These are phyloP conservation scores for Nakazawaea holstii DNA, from an alignment of 805 yeast genomes.

Conservation along the genomic window DNA sequence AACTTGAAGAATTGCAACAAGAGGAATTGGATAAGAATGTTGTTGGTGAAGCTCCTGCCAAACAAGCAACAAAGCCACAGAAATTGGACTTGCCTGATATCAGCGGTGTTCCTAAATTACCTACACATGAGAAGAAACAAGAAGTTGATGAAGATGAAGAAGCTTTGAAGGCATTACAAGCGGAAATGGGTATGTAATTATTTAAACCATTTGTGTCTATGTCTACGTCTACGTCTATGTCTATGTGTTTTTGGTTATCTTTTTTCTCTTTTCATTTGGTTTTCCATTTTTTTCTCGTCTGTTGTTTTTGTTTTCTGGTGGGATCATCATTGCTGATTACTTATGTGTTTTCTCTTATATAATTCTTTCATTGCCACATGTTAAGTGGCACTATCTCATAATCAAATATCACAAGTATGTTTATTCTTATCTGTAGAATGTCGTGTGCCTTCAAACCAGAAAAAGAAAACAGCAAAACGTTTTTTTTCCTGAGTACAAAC, in stretches of 20 bases:
- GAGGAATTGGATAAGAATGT: slow-evolving; percentile 64
- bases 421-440: no score
- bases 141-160: slow-evolving; percentile 71
- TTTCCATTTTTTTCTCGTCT: neutral
- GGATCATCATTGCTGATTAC: neutral
- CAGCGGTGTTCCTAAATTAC: slow-evolving; percentile 38
- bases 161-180: slow-evolving; percentile 75
- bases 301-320: neutral
- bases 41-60: slow-evolving; percentile 38
- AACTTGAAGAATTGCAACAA: slow-evolving; percentile 80
- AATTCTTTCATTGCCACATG: neutral
- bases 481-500: no score
- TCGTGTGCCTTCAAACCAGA: no score
- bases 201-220: slow-evolving; percentile 1
- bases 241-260: no score
- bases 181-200: slow-evolving; percentile 72
- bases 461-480: neutral
- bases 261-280: neutral
- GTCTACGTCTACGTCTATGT: neutral
- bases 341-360: neutral
- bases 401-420: no score
- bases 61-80: slow-evolving; percentile 18
- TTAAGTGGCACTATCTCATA: no score
- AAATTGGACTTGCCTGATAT: slow-evolving; percentile 46
- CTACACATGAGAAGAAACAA: slow-evolving; percentile 33